phyloP scores from a whole-genome alignment of 1,139 yeast genomes.

The Yamadazyma diospyri region DNA sequence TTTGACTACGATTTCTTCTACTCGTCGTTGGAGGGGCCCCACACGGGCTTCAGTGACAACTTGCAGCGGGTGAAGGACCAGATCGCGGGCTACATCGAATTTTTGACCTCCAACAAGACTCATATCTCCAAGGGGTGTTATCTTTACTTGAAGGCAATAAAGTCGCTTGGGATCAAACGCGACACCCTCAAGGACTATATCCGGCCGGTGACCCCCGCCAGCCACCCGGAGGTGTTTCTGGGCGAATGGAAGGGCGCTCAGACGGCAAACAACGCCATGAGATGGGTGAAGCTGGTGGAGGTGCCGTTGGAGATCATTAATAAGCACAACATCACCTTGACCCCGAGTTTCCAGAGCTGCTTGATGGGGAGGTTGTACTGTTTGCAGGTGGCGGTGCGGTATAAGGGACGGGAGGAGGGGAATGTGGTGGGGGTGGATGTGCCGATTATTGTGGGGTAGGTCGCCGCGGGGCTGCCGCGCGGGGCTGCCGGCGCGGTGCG shows the following conservation, averaged over 20 bases:
- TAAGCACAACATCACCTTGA: conserved; percentile 37
- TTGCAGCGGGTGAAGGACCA: conserved; percentile 36
- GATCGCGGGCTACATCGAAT: conserved; percentile 30
- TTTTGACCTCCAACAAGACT: conserved; percentile 32
- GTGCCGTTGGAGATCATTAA: conserved; percentile 33
- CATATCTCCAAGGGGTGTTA: conserved; percentile 32
- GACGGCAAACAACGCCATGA: conserved; percentile 12
- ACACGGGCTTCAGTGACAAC: conserved; percentile 29
- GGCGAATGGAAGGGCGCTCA: conserved; percentile 30
- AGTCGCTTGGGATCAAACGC: conserved; percentile 38
- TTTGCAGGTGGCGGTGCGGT: conserved; percentile 37
- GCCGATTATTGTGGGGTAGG: conserved; percentile 41
- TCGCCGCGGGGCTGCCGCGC: too few relatives aligned
- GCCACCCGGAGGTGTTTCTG: conserved; percentile 22
- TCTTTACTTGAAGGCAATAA: conserved; percentile 38
- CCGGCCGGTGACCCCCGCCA: conserved; percentile 21
- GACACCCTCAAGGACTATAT: conserved; percentile 40
- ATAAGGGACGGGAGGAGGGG: conserved; percentile 38
- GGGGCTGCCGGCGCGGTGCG: too few relatives aligned
- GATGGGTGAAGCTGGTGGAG: conserved; percentile 28
- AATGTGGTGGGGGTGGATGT: conserved; percentile 37
- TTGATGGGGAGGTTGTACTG: conserved; percentile 42
- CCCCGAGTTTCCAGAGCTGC: conserved; percentile 45
- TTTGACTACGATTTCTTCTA: conserved; percentile 44
- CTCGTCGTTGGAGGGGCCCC: conserved; percentile 18